Evolutionary conservation across 2,329 filamentous ascomycete species (phyloP).

Genomic region (Pezicula carpinea): DNA sequence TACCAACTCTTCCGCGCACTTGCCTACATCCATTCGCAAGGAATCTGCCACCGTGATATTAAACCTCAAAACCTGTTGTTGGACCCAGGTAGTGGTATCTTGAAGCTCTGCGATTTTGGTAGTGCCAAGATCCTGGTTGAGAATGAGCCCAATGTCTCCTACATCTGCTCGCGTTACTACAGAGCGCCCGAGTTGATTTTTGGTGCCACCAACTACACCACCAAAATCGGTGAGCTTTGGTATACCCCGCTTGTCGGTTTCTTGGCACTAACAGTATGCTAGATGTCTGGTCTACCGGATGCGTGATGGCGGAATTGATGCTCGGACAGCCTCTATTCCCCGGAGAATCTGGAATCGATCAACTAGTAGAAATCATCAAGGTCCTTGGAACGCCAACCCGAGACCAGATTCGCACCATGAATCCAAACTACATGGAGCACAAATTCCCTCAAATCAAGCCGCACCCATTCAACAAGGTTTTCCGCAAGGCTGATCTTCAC

Average conservation of each 20-base stretch:
- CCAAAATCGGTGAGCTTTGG: conserved; percentile 83
- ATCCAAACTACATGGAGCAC: conserved; percentile 99
- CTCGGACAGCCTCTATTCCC: conserved; percentile 96
- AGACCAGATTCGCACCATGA: conserved; percentile 99
- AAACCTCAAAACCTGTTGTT: conserved; percentile 97
- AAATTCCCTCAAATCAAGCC: conserved; percentile 99
- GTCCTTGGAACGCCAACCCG: conserved; percentile 93
- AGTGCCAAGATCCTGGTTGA: conserved; percentile 98
- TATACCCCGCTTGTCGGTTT: conserved; percentile 2
- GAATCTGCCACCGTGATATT: conserved; percentile 98
- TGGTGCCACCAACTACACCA: conserved; percentile 98
- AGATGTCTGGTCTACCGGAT: conserved; percentile 99
- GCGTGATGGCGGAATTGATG: conserved; percentile 99
- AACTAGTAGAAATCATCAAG: conserved; percentile 99
- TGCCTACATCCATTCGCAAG: conserved; percentile 98
- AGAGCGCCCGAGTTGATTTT: conserved; percentile 97
- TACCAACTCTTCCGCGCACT: conserved; percentile 98
- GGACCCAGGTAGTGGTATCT: conserved; percentile 82
- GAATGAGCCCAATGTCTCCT: conserved; percentile 98
- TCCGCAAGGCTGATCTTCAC: conserved; percentile 89
- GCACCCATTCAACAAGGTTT: conserved; percentile 98
- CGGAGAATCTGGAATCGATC: conserved; percentile 96
- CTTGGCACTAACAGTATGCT: conserved; percentile 14
- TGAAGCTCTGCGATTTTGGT: conserved; percentile 98
- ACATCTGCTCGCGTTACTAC: conserved; percentile 99